phyloP scores from a whole-genome alignment of 306 rosid genomes.

The Prunus mira region DNA sequence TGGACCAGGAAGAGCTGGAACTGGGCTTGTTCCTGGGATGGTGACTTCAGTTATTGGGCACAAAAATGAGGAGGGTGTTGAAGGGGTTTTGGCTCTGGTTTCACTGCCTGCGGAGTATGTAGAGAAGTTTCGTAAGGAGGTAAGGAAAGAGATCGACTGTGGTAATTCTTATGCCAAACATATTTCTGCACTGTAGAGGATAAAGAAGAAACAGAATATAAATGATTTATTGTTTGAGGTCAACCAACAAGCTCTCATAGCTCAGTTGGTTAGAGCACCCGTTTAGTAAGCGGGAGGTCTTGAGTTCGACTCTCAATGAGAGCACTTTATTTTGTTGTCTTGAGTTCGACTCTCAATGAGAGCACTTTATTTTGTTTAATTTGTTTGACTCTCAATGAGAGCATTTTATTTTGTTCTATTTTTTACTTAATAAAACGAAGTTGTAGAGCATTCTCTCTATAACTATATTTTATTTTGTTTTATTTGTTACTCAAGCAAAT shows the following conservation, averaged over 20 bases:
- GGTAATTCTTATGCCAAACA: not conserved
- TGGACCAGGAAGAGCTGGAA: constrained; percentile 25
- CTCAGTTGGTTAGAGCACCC: not conserved
- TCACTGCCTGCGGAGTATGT: constrained; percentile 10
- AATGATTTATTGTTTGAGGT: too few relatives aligned
- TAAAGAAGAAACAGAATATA: not conserved
- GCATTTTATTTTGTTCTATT: too few relatives aligned
- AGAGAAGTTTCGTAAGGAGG: constrained; percentile 13
- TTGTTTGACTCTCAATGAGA: too few relatives aligned
- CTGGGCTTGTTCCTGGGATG: constrained; percentile 25
- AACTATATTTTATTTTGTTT: too few relatives aligned
- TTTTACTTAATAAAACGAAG: too few relatives aligned
- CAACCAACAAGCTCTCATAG: not conserved
- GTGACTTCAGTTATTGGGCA: constrained; percentile 15
- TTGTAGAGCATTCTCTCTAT: too few relatives aligned
- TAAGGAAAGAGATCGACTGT: constrained; percentile 17
- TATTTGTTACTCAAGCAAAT: too few relatives aligned
- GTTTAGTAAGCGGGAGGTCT: not conserved
- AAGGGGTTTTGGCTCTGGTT: constrained; percentile 26
- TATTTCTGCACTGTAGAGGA: not conserved
- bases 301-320: not conserved
- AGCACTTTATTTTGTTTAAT: too few relatives aligned
- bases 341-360: too few relatives aligned
- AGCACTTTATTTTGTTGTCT: too few relatives aligned
- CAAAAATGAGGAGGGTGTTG: constrained; percentile 22